A percentile compares a stretch with the other conserved stretches of the same genome.
Conservation (phyloP, 2,329 filamentous ascomycete genomes). For the Fusarium sp. region DNA sequence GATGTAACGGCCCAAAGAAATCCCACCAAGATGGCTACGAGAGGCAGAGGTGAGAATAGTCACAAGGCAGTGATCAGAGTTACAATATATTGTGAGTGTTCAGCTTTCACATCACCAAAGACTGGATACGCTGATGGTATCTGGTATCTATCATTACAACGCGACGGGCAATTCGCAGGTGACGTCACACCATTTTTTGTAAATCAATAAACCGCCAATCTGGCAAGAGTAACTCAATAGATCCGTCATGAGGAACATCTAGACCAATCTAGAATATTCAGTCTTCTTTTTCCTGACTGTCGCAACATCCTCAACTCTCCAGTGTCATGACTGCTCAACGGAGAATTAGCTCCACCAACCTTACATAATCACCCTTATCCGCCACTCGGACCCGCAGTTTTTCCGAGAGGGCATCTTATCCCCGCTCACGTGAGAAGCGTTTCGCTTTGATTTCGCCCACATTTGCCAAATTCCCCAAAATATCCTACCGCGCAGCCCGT, state of each 20-base stretch:
- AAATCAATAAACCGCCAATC: accelerated
- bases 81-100: neutral
- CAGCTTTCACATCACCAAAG: neutral
- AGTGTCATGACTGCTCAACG: neutral
- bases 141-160: neutral
- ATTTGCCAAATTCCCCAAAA: constrained; percentile 55
- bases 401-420: constrained; percentile 51
- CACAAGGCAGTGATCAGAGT: neutral
- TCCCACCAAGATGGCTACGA: no score
- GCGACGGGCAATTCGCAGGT: neutral
- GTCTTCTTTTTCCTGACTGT: neutral
- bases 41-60: accelerated
- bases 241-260: accelerated
- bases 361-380: constrained; percentile 22
- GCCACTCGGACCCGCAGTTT: constrained; percentile 40
- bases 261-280: neutral
- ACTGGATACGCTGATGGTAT: neutral
- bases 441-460: constrained; percentile 48
- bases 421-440: constrained; percentile 53
- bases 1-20: constrained; percentile 3
- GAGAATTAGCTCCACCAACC: neutral
- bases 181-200: neutral
- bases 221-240: accelerated
- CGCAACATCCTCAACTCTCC: neutral
- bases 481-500: constrained; percentile 45